These are phyloP conservation scores for Dactylorhiza incarnata DNA, from an alignment of 106 monocot species.

Conservation along the genomic window DNA sequence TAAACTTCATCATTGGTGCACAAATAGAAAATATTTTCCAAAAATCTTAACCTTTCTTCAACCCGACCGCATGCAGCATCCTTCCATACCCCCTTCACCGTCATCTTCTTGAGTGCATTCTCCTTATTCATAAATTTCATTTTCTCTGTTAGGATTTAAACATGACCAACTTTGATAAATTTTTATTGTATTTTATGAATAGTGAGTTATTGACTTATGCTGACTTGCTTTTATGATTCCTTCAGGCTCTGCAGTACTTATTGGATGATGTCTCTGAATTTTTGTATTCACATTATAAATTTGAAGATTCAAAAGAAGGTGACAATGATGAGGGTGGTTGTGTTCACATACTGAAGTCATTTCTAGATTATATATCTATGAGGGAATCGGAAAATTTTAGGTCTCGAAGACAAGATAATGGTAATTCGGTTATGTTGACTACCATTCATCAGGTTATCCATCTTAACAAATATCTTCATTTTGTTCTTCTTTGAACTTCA, in stretches of 20 bases:
- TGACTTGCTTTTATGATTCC: constrained; percentile 1
- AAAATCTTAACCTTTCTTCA: not conserved
- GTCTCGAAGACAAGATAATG: constrained; percentile 51
- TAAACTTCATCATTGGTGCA: not conserved
- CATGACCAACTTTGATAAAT: not conserved
- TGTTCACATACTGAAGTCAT: constrained; percentile 40
- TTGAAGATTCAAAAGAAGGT: constrained; percentile 11
- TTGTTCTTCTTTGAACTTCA: constrained; percentile 2
- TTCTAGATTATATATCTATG: constrained; percentile 64
- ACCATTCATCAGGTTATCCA: constrained; percentile 88
- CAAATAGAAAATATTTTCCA: not conserved
- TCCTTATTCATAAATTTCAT: not conserved
- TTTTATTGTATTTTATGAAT: not conserved
- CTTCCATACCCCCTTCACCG: not conserved
- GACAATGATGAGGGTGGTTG: constrained; percentile 47
- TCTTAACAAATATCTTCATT: not conserved
- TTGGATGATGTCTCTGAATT: constrained; percentile 88
- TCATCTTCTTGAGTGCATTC: not conserved
- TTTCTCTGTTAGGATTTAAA: not conserved
- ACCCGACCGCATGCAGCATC: not conserved
- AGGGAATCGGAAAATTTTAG: constrained; percentile 85
- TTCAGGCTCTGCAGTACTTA: constrained; percentile 77
- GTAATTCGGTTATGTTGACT: constrained; percentile 77
- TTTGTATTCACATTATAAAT: constrained; percentile 44
- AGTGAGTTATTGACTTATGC: not conserved